These are phyloP conservation scores for Geotrichum klebahnii DNA, from an alignment of 1,139 yeast species.

Conservation along the genomic window DNA sequence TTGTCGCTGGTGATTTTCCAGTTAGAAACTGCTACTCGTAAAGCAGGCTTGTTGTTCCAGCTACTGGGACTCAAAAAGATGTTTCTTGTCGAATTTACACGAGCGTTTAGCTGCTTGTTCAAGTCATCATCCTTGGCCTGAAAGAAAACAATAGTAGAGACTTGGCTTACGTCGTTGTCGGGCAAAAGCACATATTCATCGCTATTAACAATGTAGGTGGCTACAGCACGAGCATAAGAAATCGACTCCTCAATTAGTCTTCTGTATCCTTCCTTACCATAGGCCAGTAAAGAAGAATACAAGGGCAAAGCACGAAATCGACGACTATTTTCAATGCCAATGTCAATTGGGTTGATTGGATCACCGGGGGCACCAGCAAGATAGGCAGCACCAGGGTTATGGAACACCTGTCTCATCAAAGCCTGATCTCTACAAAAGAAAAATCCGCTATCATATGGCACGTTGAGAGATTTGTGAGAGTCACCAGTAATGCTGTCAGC, in stretches of 20 bases:
- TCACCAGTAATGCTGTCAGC: constrained; percentile 35
- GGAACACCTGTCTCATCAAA: constrained; percentile 26
- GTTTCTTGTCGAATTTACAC: constrained; percentile 24
- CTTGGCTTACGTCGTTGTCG: constrained; percentile 17
- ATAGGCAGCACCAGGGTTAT: constrained; percentile 33
- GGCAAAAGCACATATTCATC: constrained; percentile 27
- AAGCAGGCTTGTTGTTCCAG: constrained; percentile 29
- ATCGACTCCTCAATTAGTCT: constrained; percentile 27
- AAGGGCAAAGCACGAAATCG: constrained; percentile 32
- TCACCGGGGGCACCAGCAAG: constrained; percentile 20
- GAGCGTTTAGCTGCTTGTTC: constrained; percentile 22
- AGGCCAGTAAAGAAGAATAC: constrained; percentile 29
- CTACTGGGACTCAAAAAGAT: constrained; percentile 29
- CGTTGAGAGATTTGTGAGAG: constrained; percentile 33
- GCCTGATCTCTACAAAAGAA: constrained; percentile 25
- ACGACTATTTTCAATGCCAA: constrained; percentile 33
- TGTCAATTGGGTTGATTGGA: constrained; percentile 26
- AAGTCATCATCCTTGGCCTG: constrained; percentile 23
- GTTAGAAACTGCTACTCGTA: constrained; percentile 32
- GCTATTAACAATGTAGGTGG: constrained; percentile 23
- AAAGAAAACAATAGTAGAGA: constrained; percentile 30
- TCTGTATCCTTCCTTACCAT: constrained; percentile 29
- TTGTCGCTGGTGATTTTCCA: constrained; percentile 29
- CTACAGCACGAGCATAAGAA: constrained; percentile 26
- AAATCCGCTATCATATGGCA: constrained; percentile 34